Evolutionary conservation across 768 basidiomycete species (phyloP).

Genomic region (Nidularia pulvinata): DNA sequence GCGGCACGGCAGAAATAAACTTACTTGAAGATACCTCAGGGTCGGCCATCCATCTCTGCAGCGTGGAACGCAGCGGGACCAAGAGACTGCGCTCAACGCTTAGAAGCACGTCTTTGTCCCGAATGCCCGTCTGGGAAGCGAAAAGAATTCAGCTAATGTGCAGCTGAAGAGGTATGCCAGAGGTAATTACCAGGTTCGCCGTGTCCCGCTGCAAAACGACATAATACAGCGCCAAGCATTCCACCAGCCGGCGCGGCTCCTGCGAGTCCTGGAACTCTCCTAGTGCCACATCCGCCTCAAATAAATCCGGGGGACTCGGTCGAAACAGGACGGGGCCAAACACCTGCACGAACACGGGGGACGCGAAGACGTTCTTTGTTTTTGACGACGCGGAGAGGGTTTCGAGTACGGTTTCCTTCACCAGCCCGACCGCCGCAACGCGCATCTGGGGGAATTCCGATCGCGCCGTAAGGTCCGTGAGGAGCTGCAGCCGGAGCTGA

Average conservation of each 20-base stretch:
- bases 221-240: slow-evolving; percentile 71
- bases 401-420: slow-evolving; percentile 67
- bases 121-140: slow-evolving; percentile 46
- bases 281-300: slow-evolving; percentile 29
- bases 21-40: slow-evolving; percentile 18
- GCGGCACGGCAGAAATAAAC: slow-evolving; percentile 3
- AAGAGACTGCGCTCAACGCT: slow-evolving; percentile 45
- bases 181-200: slow-evolving; percentile 46
- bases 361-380: slow-evolving; percentile 45
- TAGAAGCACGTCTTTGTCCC: slow-evolving; percentile 38
- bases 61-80: slow-evolving; percentile 34
- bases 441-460: slow-evolving; percentile 64
- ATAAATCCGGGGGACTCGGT: slow-evolving; percentile 53
- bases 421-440: slow-evolving; percentile 64
- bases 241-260: slow-evolving; percentile 63
- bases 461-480: slow-evolving; percentile 51
- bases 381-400: slow-evolving; percentile 25
- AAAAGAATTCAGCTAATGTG: neutral
- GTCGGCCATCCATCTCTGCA: slow-evolving; percentile 29
- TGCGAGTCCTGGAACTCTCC: slow-evolving; percentile 50
- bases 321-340: slow-evolving; percentile 64
- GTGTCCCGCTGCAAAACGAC: slow-evolving; percentile 59
- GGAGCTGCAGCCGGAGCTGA: slow-evolving; percentile 47
- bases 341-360: slow-evolving; percentile 50
- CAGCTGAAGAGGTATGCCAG: neutral